Percentiles rank a stretch among this genome's conserved stretches.
These are phyloP conservation scores for Fraxinus albicans DNA, from an alignment of 305 asterid genomes.

Conservation along the genomic window DNA sequence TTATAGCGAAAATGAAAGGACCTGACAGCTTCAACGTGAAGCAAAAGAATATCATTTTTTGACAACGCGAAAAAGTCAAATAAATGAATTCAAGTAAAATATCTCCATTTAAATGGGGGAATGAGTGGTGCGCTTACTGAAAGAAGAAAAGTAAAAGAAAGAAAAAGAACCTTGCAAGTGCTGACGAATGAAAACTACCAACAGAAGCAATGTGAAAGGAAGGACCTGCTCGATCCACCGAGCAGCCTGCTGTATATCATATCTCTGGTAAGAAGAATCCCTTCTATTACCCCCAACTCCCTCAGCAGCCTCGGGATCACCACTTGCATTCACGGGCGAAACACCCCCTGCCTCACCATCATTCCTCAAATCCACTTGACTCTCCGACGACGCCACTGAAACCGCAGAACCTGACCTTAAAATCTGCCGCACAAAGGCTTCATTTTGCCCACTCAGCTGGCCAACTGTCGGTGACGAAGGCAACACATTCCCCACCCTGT, in stretches of 20 bases:
- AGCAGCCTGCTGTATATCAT: constrained; percentile 79
- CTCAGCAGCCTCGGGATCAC: constrained; percentile 40
- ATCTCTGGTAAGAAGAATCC: constrained; percentile 75
- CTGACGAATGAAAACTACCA: constrained; percentile 82
- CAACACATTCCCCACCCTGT: constrained; percentile 36
- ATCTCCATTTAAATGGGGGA: background rate
- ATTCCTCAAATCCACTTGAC: constrained; percentile 44
- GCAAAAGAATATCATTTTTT: background rate
- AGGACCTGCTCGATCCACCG: constrained; percentile 84
- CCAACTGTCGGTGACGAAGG: constrained; percentile 33
- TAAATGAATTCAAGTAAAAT: background rate
- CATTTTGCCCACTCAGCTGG: constrained; percentile 35
- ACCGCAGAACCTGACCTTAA: constrained; percentile 51
- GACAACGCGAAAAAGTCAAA: background rate
- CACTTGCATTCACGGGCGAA: constrained; percentile 28
- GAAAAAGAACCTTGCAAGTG: constrained; percentile 67
- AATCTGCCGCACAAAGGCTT: constrained; percentile 41
- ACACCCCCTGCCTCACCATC: constrained; percentile 44
- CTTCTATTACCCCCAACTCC: constrained; percentile 48
- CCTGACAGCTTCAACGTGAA: background rate
- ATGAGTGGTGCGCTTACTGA: background rate
- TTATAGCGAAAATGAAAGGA: background rate
- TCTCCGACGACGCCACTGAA: constrained; percentile 52
- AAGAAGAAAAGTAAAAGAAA: constrained; percentile 23
- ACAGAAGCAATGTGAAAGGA: constrained; percentile 73